Percentiles rank a stretch among this genome's conserved stretches.
phyloP scores from a whole-genome alignment of 768 basidiomycete species.

The Podaxis sp. region DNA sequence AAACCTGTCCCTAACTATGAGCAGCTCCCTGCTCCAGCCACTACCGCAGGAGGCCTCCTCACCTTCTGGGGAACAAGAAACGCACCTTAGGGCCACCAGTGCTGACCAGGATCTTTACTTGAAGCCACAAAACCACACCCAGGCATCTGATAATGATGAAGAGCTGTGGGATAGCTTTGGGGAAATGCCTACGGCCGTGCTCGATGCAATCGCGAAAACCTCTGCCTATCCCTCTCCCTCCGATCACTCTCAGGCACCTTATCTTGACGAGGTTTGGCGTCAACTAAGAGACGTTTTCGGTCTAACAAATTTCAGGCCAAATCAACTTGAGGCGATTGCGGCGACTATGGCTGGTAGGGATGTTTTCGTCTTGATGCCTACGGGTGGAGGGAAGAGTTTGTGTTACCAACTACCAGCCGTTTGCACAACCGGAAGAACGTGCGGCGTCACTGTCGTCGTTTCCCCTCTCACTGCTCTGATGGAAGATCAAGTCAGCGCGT shows the following conservation, averaged over 20 bases:
- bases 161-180: slow-evolving; percentile 47
- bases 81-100: slow-evolving; percentile 1
- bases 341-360: slow-evolving; percentile 79
- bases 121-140: not conserved
- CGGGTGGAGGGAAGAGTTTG: slow-evolving; percentile 89
- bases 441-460: slow-evolving; percentile 86
- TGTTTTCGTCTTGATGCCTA: slow-evolving; percentile 95
- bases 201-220: slow-evolving; percentile 24
- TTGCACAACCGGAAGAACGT: slow-evolving; percentile 66
- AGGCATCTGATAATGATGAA: slow-evolving; percentile 38
- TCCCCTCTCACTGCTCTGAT: slow-evolving; percentile 89
- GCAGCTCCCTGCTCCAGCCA: not conserved
- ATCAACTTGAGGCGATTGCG: slow-evolving; percentile 86
- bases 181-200: slow-evolving; percentile 32
- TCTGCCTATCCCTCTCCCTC: not conserved
- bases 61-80: not conserved
- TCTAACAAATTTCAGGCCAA: slow-evolving; percentile 67
- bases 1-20: not conserved
- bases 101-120: slow-evolving; percentile 22
- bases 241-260: slow-evolving; percentile 20
- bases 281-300: slow-evolving; percentile 62
- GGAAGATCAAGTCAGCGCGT: slow-evolving; percentile 78
- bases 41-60: not conserved
- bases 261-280: slow-evolving; percentile 51
- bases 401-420: slow-evolving; percentile 92